Conservation (phyloP, 495 filamentous ascomycete genomes). For the Cetradonia linearis region DNA sequence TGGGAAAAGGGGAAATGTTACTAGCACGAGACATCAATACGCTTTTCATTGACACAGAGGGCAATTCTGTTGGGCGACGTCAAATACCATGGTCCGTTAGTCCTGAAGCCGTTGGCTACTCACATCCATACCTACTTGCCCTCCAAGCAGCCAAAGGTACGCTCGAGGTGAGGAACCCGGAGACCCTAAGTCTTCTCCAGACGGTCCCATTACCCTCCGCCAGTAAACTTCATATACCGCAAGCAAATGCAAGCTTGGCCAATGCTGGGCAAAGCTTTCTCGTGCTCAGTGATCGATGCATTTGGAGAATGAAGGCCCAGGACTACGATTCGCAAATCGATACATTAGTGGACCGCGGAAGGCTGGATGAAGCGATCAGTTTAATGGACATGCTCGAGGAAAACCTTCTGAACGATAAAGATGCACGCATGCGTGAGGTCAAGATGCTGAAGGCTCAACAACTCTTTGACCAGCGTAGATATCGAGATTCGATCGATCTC, state of each 20-base stretch:
- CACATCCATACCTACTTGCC: slow-evolving; percentile 87
- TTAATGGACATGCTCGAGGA: slow-evolving; percentile 83
- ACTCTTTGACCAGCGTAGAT: slow-evolving; percentile 73
- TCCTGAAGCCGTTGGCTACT: slow-evolving; percentile 85
- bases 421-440: slow-evolving; percentile 63
- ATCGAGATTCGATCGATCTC: slow-evolving; percentile 77
- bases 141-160: slow-evolving; percentile 79
- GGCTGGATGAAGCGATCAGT: slow-evolving; percentile 87
- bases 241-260: slow-evolving; percentile 80
- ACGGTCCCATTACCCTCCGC: slow-evolving; percentile 71
- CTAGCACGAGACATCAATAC: slow-evolving; percentile 95
- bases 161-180: slow-evolving; percentile 85
- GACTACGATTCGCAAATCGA: slow-evolving; percentile 90
- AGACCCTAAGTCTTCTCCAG: slow-evolving; percentile 79
- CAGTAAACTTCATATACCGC: slow-evolving; percentile 78
- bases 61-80: slow-evolving; percentile 68
- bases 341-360: slow-evolving; percentile 62
- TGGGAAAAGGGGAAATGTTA: slow-evolving; percentile 74
- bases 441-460: slow-evolving; percentile 84
- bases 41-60: slow-evolving; percentile 75
- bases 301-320: slow-evolving; percentile 93
- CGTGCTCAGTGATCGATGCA: slow-evolving; percentile 72
- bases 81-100: slow-evolving; percentile 87
- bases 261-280: slow-evolving; percentile 94
- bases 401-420: slow-evolving; percentile 76